Evolutionary conservation across 768 basidiomycete species (phyloP), one percentile per base, ranked within the genome.

Genomic region (Tulasnella sp.): DNA sequence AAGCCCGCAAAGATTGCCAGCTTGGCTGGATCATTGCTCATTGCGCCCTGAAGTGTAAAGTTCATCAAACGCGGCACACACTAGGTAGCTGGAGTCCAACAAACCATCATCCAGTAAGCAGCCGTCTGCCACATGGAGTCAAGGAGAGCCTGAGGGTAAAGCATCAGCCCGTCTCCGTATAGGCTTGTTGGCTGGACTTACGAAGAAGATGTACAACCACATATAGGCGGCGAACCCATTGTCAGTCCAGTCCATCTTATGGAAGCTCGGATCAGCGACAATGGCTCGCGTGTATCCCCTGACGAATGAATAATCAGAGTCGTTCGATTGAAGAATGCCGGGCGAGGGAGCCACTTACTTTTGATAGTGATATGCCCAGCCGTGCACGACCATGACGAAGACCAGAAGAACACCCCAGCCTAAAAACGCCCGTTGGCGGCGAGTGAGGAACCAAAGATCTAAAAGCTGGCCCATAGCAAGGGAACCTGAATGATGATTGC

Each of bases 51-150:
- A 8, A 17, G 39, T n/a, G 67, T 54, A 12, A 37, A 58, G 12
- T 22, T 22, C 3, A 64, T 68, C 37, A 38, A 88, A 93, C 90
- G 79, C 92, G 84, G 91, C 91, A 93, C 81, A 93, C 93, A 6
- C n/a, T 39, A 76, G 25, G 17, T 25, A n/a, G 14, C 11, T 42
- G 34, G 38, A 38, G 36, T n/a, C 9, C 37, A 19, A n/a, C 25
- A 34, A 19, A 74, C 68, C 75, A 78, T 71, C 19, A 70, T 67
- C 78, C 77, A 76, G 40, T 76, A 77, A 14, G 74, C 89, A 0
- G 89, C 89, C 1, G 91, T 93, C 81, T 94, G 93, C 91, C 93
- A 94, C 88, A 92, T 90, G 1, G 93, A 86, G 78, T 94, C 93
- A 77, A 93, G 85, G 14, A 94, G 80, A 36, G 92, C 75, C 75